phyloP scores from a whole-genome alignment of 352 stramenopile genomes.

The Phytophthora fragariaefolia region DNA sequence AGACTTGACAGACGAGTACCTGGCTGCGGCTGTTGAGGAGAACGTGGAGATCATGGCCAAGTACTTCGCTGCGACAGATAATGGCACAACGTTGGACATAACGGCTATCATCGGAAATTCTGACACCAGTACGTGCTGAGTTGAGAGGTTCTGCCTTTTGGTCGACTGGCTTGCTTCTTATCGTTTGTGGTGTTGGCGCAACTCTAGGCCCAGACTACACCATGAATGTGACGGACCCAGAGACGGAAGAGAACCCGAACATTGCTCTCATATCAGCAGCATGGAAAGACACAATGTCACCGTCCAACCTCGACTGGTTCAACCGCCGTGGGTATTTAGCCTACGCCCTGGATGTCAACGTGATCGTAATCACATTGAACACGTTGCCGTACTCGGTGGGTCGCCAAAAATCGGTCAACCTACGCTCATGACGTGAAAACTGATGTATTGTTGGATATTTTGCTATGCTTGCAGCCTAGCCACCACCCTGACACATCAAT shows the following conservation, averaged over 20 bases:
- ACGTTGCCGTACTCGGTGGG: conserved; percentile 83
- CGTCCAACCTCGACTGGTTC: conserved; percentile 59
- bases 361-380: conserved; percentile 80
- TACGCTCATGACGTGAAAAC: neutral
- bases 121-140: conserved; percentile 52
- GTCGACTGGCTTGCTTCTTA: conserved; percentile 8
- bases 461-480: conserved; percentile 43
- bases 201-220: conserved; percentile 68
- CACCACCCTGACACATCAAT: conserved; percentile 66
- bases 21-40: conserved; percentile 54
- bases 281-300: conserved; percentile 62
- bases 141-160: neutral
- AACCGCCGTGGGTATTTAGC: conserved; percentile 65
- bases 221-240: conserved; percentile 76
- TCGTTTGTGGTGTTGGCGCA: neutral
- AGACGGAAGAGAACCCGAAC: conserved; percentile 57
- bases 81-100: conserved; percentile 43
- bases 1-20: conserved; percentile 55
- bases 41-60: conserved; percentile 69
- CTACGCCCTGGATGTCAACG: conserved; percentile 69
- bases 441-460: conserved; percentile 11
- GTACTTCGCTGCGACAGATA: conserved; percentile 49
- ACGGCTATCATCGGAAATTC: conserved; percentile 80
- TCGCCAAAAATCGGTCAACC: neutral
- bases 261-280: conserved; percentile 58